Percentiles rank a stretch among this genome's conserved stretches.
Evolutionary conservation across 202 grass and related monocot species (phyloP).

Genomic region (Carex sylvatica): DNA sequence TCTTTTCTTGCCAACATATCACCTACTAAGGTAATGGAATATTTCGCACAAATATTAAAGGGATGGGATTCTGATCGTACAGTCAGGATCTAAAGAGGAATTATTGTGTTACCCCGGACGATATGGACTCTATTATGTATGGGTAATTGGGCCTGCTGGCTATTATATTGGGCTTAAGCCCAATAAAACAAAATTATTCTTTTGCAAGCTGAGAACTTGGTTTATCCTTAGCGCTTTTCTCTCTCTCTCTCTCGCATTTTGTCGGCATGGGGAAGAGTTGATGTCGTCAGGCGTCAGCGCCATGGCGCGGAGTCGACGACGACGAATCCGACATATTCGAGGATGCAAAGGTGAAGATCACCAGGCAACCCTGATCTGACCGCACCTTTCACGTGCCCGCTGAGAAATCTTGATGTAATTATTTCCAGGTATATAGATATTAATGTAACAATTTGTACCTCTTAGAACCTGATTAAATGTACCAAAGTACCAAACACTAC

Average conservation of each 20-base stretch:
- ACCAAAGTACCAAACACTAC: too few relatives aligned
- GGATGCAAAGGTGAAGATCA: conserved; percentile 80
- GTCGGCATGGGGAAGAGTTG: conserved; percentile 52
- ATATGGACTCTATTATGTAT: too few relatives aligned
- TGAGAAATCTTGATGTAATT: conserved; percentile 33
- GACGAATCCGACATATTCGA: conserved; percentile 59
- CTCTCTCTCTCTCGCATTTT: background rate
- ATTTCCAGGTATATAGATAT: too few relatives aligned
- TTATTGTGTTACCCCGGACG: too few relatives aligned
- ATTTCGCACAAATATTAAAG: too few relatives aligned
- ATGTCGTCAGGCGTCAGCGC: conserved; percentile 81
- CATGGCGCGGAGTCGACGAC: conserved; percentile 63
- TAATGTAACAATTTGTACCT: too few relatives aligned
- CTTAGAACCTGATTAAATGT: too few relatives aligned
- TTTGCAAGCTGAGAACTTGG: background rate
- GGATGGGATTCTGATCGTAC: too few relatives aligned
- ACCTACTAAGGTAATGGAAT: too few relatives aligned
- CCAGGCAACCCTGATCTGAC: conserved; percentile 64
- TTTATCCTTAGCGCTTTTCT: conserved; percentile 7
- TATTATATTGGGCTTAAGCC: background rate
- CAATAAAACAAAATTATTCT: background rate
- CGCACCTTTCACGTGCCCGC: conserved; percentile 75
- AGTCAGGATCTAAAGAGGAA: too few relatives aligned
- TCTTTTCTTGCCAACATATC: too few relatives aligned
- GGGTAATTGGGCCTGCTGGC: too few relatives aligned